These are phyloP conservation scores for Rhodocollybia butyracea DNA, from an alignment of 768 basidiomycete species.

Conservation along the genomic window DNA sequence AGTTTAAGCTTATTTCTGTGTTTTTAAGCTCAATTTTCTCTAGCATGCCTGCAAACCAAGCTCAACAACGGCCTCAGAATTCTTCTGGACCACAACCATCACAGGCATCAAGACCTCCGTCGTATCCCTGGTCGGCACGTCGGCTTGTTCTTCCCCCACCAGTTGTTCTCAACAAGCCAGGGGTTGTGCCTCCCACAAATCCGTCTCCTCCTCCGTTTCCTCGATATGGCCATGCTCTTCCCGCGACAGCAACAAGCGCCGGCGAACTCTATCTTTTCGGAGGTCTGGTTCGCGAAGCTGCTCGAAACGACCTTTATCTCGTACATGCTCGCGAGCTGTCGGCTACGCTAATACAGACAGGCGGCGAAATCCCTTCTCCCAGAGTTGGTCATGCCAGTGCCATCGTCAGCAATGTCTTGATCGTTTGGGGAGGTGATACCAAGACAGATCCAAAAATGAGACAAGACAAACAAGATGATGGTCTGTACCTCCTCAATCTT, in stretches of 20 bases:
- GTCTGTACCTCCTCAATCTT: conserved; percentile 89
- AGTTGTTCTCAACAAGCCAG: conserved; percentile 59
- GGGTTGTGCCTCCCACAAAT: conserved; percentile 55
- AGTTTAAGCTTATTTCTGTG: conserved; percentile 18
- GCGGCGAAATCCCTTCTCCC: conserved; percentile 82
- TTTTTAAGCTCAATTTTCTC: conserved; percentile 2
- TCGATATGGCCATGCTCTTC: conserved; percentile 92
- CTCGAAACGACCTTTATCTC: conserved; percentile 92
- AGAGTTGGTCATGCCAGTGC: conserved; percentile 97
- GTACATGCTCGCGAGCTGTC: conserved; percentile 78
- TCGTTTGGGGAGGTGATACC: conserved; percentile 98
- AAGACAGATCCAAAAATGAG: conserved; percentile 67
- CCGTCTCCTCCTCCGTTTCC: conserved; percentile 91
- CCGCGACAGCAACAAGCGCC: conserved; percentile 65
- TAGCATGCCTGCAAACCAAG: no score
- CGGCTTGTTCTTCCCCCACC: conserved; percentile 71
- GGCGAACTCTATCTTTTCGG: conserved; percentile 97
- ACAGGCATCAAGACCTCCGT: conserved; percentile 41
- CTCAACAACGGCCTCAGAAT: conserved; percentile 26
- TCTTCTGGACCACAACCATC: conserved; percentile 30
- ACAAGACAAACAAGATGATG: conserved; percentile 85
- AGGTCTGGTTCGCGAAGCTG: conserved; percentile 87
- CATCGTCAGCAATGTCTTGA: conserved; percentile 90
- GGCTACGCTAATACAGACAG: conserved; percentile 80
- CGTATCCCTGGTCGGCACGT: conserved; percentile 83